phyloP scores from a whole-genome alignment of 768 basidiomycete genomes.

The Leccinum aurantiacum region DNA sequence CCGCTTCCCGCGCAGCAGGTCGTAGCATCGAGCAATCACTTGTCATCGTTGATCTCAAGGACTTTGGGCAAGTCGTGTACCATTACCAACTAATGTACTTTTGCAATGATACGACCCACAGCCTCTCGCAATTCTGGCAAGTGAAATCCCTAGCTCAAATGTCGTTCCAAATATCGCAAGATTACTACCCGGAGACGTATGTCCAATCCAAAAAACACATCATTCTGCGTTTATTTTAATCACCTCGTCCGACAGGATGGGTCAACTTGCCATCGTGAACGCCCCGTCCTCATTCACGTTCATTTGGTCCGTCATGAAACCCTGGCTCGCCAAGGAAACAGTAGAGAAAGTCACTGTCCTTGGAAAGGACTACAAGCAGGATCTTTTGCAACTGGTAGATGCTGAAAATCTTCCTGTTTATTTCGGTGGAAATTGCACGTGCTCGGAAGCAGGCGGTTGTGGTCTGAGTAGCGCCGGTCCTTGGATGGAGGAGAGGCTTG shows the following conservation, averaged over 20 bases:
- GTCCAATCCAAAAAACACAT: slow-evolving; percentile 15
- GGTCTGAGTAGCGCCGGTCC: slow-evolving; percentile 64
- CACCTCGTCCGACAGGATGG: slow-evolving; percentile 52
- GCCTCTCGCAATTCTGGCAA: slow-evolving; percentile 72
- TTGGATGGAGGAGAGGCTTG: slow-evolving; percentile 59
- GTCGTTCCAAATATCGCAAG: slow-evolving; percentile 74
- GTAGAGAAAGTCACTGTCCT: slow-evolving; percentile 65
- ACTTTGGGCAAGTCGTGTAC: slow-evolving; percentile 53
- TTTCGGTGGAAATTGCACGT: slow-evolving; percentile 68
- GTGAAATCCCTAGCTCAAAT: slow-evolving; percentile 61
- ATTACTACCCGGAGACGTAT: slow-evolving; percentile 77
- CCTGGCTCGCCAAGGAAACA: slow-evolving; percentile 75
- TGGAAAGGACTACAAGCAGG: slow-evolving; percentile 56
- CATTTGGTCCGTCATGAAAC: slow-evolving; percentile 69
- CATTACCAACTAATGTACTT: not conserved
- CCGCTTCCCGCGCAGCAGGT: slow-evolving; percentile 56
- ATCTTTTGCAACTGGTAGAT: slow-evolving; percentile 59
- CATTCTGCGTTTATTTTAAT: not conserved
- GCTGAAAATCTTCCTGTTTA: slow-evolving; percentile 59
- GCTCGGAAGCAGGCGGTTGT: slow-evolving; percentile 56
- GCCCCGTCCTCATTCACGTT: slow-evolving; percentile 71
- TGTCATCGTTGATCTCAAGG: slow-evolving; percentile 70
- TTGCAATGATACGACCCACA: slow-evolving; percentile 24
- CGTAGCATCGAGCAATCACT: slow-evolving; percentile 50
- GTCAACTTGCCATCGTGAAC: slow-evolving; percentile 68